Conservation (phyloP, 163 green algal species). For the Trebouxia gelatinosa region DNA sequence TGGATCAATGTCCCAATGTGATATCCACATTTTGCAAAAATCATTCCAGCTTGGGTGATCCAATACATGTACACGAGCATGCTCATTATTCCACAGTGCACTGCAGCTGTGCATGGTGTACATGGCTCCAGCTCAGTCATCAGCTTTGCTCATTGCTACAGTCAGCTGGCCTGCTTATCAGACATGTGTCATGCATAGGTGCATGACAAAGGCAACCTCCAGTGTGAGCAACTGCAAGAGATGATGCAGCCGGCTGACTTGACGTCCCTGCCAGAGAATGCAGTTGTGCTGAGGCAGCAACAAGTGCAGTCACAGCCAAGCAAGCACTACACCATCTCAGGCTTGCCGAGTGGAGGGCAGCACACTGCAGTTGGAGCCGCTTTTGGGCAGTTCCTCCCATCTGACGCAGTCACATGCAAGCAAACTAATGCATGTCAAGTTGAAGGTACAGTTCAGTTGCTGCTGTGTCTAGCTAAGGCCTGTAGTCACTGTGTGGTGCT, state of each 20-base stretch:
- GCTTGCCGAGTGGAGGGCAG: background rate
- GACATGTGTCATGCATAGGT: background rate
- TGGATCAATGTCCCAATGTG: no score
- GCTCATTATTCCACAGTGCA: background rate
- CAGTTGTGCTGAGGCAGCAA: background rate
- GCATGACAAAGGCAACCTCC: background rate
- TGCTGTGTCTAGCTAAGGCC: background rate
- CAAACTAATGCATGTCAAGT: background rate
- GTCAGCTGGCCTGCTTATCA: background rate
- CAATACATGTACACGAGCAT: background rate
- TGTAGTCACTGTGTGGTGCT: background rate
- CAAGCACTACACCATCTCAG: background rate
- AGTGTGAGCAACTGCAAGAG: background rate
- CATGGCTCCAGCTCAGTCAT: background rate
- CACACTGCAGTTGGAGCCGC: background rate
- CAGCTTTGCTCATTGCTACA: background rate
- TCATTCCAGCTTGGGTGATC: background rate
- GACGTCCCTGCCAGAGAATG: background rate
- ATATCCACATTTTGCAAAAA: no score
- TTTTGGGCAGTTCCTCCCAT: background rate
- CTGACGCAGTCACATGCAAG: background rate
- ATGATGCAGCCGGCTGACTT: background rate
- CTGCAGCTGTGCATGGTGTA: background rate
- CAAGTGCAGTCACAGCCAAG: background rate
- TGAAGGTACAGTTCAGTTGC: no score